phyloP scores from a whole-genome alignment of 202 grass and related monocot genomes.

The Setaria viridis region DNA sequence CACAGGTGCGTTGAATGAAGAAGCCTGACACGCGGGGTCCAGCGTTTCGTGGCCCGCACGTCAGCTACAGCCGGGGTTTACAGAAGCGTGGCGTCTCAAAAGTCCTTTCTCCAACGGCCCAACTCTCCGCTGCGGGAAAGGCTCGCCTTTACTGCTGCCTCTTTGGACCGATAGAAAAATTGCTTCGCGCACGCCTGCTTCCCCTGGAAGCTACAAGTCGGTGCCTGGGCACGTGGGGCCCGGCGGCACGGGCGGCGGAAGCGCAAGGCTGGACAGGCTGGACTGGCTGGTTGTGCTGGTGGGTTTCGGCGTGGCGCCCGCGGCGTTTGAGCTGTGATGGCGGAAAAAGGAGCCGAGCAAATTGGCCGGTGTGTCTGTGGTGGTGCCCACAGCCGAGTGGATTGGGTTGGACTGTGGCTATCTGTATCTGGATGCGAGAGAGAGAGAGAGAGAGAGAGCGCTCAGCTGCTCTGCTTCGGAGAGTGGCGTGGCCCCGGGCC shows the following conservation, averaged over 20 bases:
- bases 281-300: not conserved
- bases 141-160: not conserved
- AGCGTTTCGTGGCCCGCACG: not conserved
- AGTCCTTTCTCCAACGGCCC: not conserved
- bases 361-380: constrained; percentile 7
- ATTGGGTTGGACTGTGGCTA: not conserved
- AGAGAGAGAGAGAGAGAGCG: not conserved
- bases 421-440: not conserved
- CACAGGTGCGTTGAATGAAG: not conserved
- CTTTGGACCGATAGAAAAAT: not conserved
- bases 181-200: not conserved
- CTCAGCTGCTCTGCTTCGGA: not conserved
- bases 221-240: not conserved
- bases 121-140: not conserved
- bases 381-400: not conserved
- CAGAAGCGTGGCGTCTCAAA: not conserved
- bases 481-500: not conserved
- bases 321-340: constrained; percentile 43
- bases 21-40: not conserved
- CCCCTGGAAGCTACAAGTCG: not conserved
- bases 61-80: not conserved
- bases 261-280: not conserved
- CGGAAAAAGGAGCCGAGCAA: not conserved
- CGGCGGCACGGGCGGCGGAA: not conserved
- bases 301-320: constrained; percentile 41